A percentile compares a stretch with the other conserved stretches of the same genome.
Evolutionary conservation across 768 basidiomycete species (phyloP).

Genomic region (Tulasnella sp.): DNA sequence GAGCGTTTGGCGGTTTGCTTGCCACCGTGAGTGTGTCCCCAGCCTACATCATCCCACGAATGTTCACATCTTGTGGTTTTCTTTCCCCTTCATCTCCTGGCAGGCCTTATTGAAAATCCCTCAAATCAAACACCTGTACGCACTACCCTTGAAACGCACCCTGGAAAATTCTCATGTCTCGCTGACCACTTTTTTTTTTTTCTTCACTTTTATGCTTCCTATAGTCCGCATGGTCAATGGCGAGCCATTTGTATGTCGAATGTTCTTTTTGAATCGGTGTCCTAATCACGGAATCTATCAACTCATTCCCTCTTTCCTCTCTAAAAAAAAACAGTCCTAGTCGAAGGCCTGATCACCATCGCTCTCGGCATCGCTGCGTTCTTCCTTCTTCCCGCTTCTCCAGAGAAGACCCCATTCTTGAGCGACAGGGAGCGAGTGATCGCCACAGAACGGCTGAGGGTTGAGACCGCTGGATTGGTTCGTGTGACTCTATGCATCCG

Average conservation of each 20-base stretch:
- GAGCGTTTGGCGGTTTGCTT: constrained; percentile 14
- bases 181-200: no score
- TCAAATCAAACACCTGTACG: constrained; percentile 8
- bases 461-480: constrained; percentile 13
- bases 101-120: constrained; percentile 8
- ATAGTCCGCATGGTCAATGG: constrained; percentile 12
- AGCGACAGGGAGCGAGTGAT: constrained; percentile 9
- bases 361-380: constrained; percentile 7
- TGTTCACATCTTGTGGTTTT: no score
- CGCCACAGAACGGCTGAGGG: constrained; percentile 15
- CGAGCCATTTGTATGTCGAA: constrained; percentile 7
- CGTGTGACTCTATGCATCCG: not conserved
- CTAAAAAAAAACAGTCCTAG: constrained; percentile 4
- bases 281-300: no score
- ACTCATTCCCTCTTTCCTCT: not conserved
- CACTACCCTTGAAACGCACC: not conserved
- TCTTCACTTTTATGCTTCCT: no score
- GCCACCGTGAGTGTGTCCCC: constrained; percentile 8
- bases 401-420: constrained; percentile 7
- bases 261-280: not conserved
- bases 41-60: no score
- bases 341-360: constrained; percentile 13
- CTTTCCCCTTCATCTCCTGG: not conserved
- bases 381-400: constrained; percentile 8
- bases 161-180: no score